Percentiles rank a stretch among this genome's conserved stretches.
Evolutionary conservation across 177 flowering plant species (phyloP).

Genomic region (Vitis hybrid): DNA sequence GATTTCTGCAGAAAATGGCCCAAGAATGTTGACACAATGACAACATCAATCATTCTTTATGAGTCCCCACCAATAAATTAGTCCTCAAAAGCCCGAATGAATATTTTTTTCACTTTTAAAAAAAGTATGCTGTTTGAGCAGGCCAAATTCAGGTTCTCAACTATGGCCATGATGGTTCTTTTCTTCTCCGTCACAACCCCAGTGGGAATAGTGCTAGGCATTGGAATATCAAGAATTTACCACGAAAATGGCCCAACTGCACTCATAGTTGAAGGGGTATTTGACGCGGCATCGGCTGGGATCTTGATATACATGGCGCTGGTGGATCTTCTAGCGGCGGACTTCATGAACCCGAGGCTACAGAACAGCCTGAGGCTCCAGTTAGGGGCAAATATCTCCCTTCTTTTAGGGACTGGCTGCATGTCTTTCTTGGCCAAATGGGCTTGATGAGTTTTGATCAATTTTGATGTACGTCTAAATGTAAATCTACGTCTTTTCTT

Average conservation of each 20-base stretch:
- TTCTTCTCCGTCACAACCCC: slow-evolving; percentile 52
- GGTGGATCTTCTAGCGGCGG: slow-evolving; percentile 48
- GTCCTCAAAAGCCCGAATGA: too few species aligned
- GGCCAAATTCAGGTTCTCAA: slow-evolving; percentile 37
- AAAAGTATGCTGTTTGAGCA: slow-evolving; percentile 3
- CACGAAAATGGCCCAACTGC: slow-evolving; percentile 24
- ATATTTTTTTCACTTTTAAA: not conserved
- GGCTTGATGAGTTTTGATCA: slow-evolving; percentile 26
- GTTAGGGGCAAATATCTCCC: slow-evolving; percentile 25
- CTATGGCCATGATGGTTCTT: slow-evolving; percentile 32
- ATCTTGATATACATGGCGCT: slow-evolving; percentile 54
- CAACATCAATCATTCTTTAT: slow-evolving; percentile 10
- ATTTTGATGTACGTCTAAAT: not conserved
- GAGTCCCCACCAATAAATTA: too few species aligned
- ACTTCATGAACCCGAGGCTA: slow-evolving; percentile 40
- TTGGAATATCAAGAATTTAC: slow-evolving; percentile 34
- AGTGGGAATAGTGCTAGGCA: slow-evolving; percentile 38
- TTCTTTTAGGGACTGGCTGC: slow-evolving; percentile 41
- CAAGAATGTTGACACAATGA: slow-evolving; percentile 20
- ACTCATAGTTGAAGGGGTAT: slow-evolving; percentile 35
- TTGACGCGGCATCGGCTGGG: slow-evolving; percentile 46
- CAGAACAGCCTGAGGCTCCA: slow-evolving; percentile 30
- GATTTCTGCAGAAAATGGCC: not conserved
- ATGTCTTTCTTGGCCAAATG: slow-evolving; percentile 53
- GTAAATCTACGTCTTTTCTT: not conserved